Base-by-base conservation (phyloP, 2,329 filamentous ascomycete species). In the Fusarium caatingaense region DNA sequence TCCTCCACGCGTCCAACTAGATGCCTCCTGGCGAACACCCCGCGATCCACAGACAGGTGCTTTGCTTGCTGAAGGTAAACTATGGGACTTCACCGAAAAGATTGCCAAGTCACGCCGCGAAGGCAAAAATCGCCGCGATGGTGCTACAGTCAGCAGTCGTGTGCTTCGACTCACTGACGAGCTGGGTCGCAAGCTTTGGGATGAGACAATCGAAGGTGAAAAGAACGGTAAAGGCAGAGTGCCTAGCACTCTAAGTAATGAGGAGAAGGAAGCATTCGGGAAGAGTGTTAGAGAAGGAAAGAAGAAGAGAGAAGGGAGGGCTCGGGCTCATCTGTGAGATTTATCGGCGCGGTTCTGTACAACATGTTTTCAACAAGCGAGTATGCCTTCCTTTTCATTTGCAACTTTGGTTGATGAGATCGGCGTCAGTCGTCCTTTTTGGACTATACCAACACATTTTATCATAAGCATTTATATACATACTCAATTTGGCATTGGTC, bases 101-200 rank as follows among this genome's bases (percentile, higher is more conserved):
- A 97, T 99, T 68, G 93, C 93, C 10, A 86, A 89, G 51, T 92
- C 89, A 46, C 86, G 96, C 32, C 86, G 95, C 45, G 96, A 98
- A 82, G 96, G 96, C 11, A 99, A 98, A 88, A 98, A 98, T 78
- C 85, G 96, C 23, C 87, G 95, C n/a, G 96, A 99, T 78, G 94
- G 94, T 15, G 92, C 91, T 2, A 97, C 94, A 0, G 94, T 98
- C 5, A 92, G 91, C 72, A 92, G 88, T 15, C 86, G 96, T 21
- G 95, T 99, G 13, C 80, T 98, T 40, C 83, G 85, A 9, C 84
- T 98, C 72, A 91, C 92, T 11, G 94, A 97, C 76, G 80, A 86
- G 48, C 85, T 97, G 12, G 94, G 93, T 0, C 80, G 83, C 55
- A 85, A 86, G 63, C 78, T 98, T 21, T 98, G 93, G 80, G 86